Evolutionary conservation across 768 basidiomycete genomes (phyloP).

Genomic region (Exidia glandulosa): DNA sequence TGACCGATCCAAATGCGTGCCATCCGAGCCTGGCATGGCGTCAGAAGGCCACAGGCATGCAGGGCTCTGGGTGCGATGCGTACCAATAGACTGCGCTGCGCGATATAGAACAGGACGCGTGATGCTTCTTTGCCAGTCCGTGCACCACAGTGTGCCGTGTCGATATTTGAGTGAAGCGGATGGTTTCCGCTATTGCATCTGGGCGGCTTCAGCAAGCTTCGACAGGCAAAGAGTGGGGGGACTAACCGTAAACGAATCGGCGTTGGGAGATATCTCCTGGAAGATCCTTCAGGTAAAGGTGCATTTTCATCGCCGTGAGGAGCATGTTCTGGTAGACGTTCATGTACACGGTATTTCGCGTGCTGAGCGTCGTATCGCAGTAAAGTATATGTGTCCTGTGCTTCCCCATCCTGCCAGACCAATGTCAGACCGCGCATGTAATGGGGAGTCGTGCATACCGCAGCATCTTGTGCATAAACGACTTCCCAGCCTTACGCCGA

Average conservation of each 20-base stretch:
- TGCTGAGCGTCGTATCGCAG: constrained; percentile 63
- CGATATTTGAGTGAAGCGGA: constrained; percentile 43
- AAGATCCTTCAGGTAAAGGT: constrained; percentile 50
- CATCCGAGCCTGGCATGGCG: constrained; percentile 53
- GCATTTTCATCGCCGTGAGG: constrained; percentile 76
- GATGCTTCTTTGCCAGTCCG: constrained; percentile 27
- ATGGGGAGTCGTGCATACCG: constrained; percentile 35
- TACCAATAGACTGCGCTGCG: constrained; percentile 53
- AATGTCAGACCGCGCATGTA: constrained; percentile 1
- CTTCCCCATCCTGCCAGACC: constrained; percentile 46
- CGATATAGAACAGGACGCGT: constrained; percentile 33
- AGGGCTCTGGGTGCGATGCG: constrained; percentile 1
- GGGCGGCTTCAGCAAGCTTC: background rate
- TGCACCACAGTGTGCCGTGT: constrained; percentile 36
- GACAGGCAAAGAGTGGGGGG: background rate
- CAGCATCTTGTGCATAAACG: constrained; percentile 64
- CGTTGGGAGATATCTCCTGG: background rate
- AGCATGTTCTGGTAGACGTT: constrained; percentile 86
- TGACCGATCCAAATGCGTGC: constrained; percentile 63
- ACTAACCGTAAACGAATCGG: background rate
- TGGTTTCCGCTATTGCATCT: constrained; percentile 56
- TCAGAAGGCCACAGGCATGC: constrained; percentile 1
- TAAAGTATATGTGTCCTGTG: constrained; percentile 71
- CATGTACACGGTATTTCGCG: constrained; percentile 44
- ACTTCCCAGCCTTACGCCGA: constrained; percentile 49